Evolutionary conservation across 2,329 filamentous ascomycete genomes (phyloP).

Genomic region (Apiospora malaysiana): DNA sequence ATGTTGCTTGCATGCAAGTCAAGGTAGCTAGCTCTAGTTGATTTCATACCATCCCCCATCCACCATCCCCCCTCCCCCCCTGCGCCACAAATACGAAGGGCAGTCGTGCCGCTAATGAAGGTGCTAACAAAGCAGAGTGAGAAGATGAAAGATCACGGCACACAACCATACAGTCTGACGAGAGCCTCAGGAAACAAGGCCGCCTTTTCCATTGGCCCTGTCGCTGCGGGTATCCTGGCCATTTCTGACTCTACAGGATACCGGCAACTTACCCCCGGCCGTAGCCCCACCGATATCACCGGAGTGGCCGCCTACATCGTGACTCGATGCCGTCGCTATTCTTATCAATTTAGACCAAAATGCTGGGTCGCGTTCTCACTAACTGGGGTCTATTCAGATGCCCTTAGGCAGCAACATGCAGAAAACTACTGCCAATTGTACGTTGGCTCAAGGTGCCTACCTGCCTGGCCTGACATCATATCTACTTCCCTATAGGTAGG

Average conservation of each 20-base stretch:
- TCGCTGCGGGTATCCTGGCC: not conserved
- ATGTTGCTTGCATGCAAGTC: not conserved
- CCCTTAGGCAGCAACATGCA: constrained; percentile 10
- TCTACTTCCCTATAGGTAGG: not conserved
- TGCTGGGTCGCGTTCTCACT: not conserved
- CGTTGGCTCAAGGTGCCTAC: not conserved
- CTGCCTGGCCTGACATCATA: not conserved
- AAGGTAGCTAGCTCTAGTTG: not conserved
- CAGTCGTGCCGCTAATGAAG: not conserved
- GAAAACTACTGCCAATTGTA: not conserved
- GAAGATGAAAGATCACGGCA: not conserved
- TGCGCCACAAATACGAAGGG: constrained; percentile 7
- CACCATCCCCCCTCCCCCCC: not conserved
- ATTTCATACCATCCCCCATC: not conserved
- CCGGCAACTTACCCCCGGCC: constrained; percentile 1
- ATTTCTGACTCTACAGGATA: constrained; percentile 4
- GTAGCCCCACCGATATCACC: constrained; percentile 8
- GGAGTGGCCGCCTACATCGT: constrained; percentile 17
- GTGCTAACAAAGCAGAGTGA: not conserved
- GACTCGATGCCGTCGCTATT: constrained; percentile 4
- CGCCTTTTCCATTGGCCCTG: not conserved
- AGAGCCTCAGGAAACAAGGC: constrained; percentile 18
- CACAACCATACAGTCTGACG: not conserved
- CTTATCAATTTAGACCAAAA: not conserved
- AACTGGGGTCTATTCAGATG: not conserved